Conservation (phyloP, 371 early-diverging fungal genomes). For the Capniomyces stellatus region DNA sequence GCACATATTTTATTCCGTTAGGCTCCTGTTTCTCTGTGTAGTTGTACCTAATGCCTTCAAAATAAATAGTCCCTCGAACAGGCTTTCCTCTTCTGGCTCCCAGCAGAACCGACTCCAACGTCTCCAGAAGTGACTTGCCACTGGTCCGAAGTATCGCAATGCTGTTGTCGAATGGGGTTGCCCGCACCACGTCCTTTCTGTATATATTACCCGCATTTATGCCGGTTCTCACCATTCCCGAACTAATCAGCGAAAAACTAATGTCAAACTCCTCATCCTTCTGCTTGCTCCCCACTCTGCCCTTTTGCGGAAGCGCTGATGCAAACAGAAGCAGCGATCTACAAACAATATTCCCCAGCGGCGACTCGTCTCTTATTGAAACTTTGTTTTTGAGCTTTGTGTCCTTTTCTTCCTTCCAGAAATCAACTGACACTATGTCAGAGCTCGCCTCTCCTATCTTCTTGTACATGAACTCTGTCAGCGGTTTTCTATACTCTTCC, state of each 20-base stretch:
- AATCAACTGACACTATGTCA: slow-evolving; percentile 2
- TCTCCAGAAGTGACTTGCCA: slow-evolving; percentile 14
- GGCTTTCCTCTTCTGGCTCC: slow-evolving; percentile 2
- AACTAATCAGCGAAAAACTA: slow-evolving; percentile 7
- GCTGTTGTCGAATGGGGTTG: slow-evolving; percentile 34
- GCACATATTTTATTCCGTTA: not conserved
- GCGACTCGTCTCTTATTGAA: not conserved
- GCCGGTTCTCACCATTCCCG: slow-evolving; percentile 25
- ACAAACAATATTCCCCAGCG: not conserved
- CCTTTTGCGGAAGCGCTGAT: slow-evolving; percentile 18
- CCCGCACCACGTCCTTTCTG: slow-evolving; percentile 26
- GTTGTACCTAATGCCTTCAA: slow-evolving; percentile 4
- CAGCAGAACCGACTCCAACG: slow-evolving; percentile 2
- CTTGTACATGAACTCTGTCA: slow-evolving; percentile 24
- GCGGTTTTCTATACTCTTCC: slow-evolving; percentile 27
- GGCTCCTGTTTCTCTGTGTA: not conserved
- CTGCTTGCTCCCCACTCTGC: slow-evolving; percentile 35
- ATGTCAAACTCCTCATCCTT: slow-evolving; percentile 8
- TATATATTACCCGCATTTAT: slow-evolving; percentile 27
- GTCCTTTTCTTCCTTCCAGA: not conserved
- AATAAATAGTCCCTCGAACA: slow-evolving; percentile 6
- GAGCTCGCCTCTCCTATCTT: slow-evolving; percentile 24
- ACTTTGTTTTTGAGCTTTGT: slow-evolving; percentile 5
- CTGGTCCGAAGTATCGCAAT: slow-evolving; percentile 26
- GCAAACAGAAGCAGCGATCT: slow-evolving; percentile 15